These are phyloP conservation scores for Ceratobasidium sp. DNA, from an alignment of 1,284 basidiomycete species.

Conservation along the genomic window DNA sequence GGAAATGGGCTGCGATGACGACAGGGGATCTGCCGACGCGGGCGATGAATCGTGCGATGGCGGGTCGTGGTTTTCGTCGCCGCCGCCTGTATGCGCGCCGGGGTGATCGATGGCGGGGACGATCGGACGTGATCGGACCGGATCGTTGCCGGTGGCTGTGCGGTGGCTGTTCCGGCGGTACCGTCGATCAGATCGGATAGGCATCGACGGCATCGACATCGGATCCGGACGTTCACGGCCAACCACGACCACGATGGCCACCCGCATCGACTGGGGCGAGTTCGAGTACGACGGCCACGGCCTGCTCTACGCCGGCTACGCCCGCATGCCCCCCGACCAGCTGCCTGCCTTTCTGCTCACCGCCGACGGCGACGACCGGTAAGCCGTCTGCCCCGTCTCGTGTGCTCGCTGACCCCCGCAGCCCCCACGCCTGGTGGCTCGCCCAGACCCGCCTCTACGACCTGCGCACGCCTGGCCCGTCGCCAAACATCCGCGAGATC, in stretches of 20 bases:
- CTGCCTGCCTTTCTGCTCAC: constrained; percentile 35
- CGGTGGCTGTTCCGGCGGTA: constrained; percentile 27
- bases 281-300: constrained; percentile 40
- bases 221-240: constrained; percentile 9
- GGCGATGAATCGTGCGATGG: background rate
- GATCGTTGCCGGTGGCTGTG: constrained; percentile 18
- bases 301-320: constrained; percentile 23
- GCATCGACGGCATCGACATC: constrained; percentile 31
- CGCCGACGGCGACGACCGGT: constrained; percentile 42
- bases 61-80: no score
- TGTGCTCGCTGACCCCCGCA: constrained; percentile 6
- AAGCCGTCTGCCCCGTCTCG: background rate
- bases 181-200: constrained; percentile 41
- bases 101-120: constrained; percentile 29
- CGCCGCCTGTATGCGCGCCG: background rate
- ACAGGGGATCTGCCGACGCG: background rate
- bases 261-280: constrained; percentile 39
- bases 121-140: constrained; percentile 36
- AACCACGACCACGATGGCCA: constrained; percentile 22
- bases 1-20: constrained; percentile 7
- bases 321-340: constrained; percentile 40
- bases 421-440: constrained; percentile 38
- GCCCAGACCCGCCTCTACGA: constrained; percentile 39
- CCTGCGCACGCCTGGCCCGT: constrained; percentile 20
- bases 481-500: constrained; percentile 33